Percentiles rank a stretch among this genome's conserved stretches.
phyloP scores from a whole-genome alignment of 139 green algal species.

The Micractinium conductrix region DNA sequence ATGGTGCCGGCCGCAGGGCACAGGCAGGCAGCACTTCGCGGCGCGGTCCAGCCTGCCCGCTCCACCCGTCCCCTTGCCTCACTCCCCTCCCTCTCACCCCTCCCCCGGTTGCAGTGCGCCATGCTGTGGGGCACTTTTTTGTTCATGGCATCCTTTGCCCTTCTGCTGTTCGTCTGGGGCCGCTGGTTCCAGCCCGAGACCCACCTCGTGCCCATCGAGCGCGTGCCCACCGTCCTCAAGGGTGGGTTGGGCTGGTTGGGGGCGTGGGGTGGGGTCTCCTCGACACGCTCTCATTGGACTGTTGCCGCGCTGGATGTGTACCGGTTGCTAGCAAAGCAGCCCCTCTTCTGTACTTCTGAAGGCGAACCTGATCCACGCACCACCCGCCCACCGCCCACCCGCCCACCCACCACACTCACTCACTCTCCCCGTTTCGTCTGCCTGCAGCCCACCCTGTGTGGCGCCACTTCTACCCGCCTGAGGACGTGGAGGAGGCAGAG shows the following conservation, averaged over 20 bases:
- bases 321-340: neutral
- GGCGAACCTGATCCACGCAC: neutral
- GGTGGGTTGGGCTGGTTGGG: neutral
- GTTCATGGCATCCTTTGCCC: neutral
- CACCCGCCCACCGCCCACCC: neutral
- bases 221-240: neutral
- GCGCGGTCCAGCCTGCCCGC: too few species aligned
- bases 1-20: neutral
- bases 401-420: neutral
- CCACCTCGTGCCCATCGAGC: conserved; percentile 4
- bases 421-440: too few species aligned
- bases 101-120: too few species aligned
- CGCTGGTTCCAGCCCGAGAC: conserved; percentile 5
- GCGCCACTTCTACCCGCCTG: neutral
- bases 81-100: neutral
- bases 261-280: too few species aligned
- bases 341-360: too few species aligned
- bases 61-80: too few species aligned
- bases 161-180: neutral
- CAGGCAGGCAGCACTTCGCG: neutral
- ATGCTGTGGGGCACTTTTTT: neutral
- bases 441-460: conserved; percentile 1
- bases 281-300: neutral
- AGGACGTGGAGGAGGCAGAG: conserved; percentile 5
- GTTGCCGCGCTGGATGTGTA: too few species aligned